Evolutionary conservation across 495 filamentous ascomycete species (phyloP), one percentile per base, ranked within the genome.

Genomic region (Talaromyces stipitatus): DNA sequence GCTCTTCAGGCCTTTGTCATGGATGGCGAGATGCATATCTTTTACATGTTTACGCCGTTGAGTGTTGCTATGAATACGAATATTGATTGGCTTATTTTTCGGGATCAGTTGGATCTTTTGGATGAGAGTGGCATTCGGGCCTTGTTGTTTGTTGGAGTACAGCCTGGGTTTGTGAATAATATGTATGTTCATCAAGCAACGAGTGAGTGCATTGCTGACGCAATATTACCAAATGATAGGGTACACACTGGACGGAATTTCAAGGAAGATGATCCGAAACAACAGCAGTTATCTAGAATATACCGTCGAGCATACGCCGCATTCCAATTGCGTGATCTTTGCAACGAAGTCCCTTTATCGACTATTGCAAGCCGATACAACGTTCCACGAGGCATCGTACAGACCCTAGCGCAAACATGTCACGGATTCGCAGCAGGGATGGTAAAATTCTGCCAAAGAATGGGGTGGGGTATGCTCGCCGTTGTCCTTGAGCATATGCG

Each of bases 21-120:
- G 80, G 87, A 91, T 62, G 87, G 86, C 16, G 89, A 94, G 48
- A 85, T 94, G 85, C 89, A 94, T 62, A 77, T 91, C 33, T 79
- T 91, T 50, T 94, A 92, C 65, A 85, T 83, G 58, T 91, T 92
- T 58, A 91, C 89, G 0, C 89, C 89, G 1, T 75, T 91, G 10
- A 70, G 81, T 32, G 70, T 67, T 6, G 70, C 78, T 4, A 64
- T 68, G 22, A 68, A 62, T 16, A 71, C 75, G 7, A 69, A 77
- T 2, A 78, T 92, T 55, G 85, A 90, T 60, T 92, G 89, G 89
- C 78, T 75, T 22, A 77, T 85, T 11, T 89, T 91, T 55, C 82
- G 86, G 30, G 78, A 85, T 54, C 84, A 88, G 58, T 71, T 92
- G 59, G 85, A 90, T 59, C 61, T 64, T 3, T 71, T 92, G 3